Evolutionary conservation across 78 protist genomes (phyloP).

Genomic region (Diacronema lutheri): DNA sequence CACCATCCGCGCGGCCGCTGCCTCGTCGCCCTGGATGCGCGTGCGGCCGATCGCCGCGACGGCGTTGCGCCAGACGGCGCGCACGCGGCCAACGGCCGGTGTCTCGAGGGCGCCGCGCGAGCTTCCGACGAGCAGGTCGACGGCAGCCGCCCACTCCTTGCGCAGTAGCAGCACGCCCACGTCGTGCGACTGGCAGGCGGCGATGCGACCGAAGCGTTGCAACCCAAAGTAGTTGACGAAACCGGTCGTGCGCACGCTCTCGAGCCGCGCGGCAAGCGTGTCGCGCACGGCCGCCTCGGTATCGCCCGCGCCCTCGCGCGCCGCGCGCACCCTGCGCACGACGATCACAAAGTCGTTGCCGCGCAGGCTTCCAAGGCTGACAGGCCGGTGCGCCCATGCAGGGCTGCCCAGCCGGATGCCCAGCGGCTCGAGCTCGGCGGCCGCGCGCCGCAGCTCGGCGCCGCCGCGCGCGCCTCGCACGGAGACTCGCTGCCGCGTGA

Average conservation of each 20-base stretch:
- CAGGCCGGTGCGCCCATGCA: too few relatives aligned
- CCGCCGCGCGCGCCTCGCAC: neutral
- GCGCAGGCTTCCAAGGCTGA: conserved; percentile 54
- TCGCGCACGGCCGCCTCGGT: too few relatives aligned
- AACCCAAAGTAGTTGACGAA: conserved; percentile 78
- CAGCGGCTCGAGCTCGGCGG: too few relatives aligned
- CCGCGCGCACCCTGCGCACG: conserved; percentile 51
- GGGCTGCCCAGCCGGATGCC: too few relatives aligned
- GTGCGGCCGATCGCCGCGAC: too few relatives aligned
- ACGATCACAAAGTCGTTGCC: conserved; percentile 74
- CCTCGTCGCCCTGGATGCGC: too few relatives aligned
- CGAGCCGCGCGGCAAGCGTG: too few relatives aligned
- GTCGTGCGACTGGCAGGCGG: conserved; percentile 47
- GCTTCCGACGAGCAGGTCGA: neutral
- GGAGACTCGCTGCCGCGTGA: conserved; percentile 9
- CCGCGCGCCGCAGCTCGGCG: conserved; percentile 47
- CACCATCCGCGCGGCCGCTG: too few relatives aligned
- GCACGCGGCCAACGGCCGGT: too few relatives aligned
- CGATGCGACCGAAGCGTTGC: conserved; percentile 79
- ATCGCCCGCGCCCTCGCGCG: too few relatives aligned
- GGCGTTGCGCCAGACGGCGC: too few relatives aligned
- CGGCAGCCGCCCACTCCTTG: neutral
- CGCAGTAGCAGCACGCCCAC: conserved; percentile 58
- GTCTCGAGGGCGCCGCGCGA: neutral
- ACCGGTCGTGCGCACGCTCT: conserved; percentile 34